These are phyloP conservation scores for Graphiopsis chlorocephala DNA, from an alignment of 2,329 filamentous ascomycete genomes.

Conservation along the genomic window DNA sequence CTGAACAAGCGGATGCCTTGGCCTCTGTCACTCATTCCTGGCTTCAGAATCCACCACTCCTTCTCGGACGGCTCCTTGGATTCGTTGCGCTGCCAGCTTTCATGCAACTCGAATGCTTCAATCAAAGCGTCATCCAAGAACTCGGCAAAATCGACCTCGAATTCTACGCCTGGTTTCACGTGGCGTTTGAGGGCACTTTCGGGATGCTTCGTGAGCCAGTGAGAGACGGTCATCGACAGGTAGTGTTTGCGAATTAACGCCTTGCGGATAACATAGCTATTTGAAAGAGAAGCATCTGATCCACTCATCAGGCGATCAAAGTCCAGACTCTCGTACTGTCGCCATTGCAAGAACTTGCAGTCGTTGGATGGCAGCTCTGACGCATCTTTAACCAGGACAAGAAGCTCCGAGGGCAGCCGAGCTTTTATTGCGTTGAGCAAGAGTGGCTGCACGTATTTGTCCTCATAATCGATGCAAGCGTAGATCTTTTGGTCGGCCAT, in stretches of 20 bases:
- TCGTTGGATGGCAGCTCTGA: conserved; percentile 48
- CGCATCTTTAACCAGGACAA: conserved; percentile 50
- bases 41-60: conserved; percentile 98
- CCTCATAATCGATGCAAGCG: conserved; percentile 79
- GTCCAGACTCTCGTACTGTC: conserved; percentile 81
- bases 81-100: conserved; percentile 71
- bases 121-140: conserved; percentile 91
- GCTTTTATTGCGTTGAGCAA: conserved; percentile 69
- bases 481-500: conserved; percentile 46
- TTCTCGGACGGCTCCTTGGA: conserved; percentile 32
- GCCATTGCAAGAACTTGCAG: conserved; percentile 68
- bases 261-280: conserved; percentile 94
- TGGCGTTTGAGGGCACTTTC: conserved; percentile 65
- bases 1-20: conserved; percentile 90
- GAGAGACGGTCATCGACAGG: conserved; percentile 75
- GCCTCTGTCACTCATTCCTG: conserved; percentile 93
- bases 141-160: conserved; percentile 95
- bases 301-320: conserved; percentile 71
- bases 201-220: conserved; percentile 84
- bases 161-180: conserved; percentile 75
- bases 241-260: conserved; percentile 96
- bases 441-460: conserved; percentile 84
- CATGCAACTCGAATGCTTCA: conserved; percentile 77
- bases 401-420: conserved; percentile 52
- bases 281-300: conserved; percentile 64